A percentile compares a stretch with the other conserved stretches of the same genome.
Evolutionary conservation across 2,329 filamentous ascomycete genomes (phyloP).

Genomic region (Trichophyton benhamiae): DNA sequence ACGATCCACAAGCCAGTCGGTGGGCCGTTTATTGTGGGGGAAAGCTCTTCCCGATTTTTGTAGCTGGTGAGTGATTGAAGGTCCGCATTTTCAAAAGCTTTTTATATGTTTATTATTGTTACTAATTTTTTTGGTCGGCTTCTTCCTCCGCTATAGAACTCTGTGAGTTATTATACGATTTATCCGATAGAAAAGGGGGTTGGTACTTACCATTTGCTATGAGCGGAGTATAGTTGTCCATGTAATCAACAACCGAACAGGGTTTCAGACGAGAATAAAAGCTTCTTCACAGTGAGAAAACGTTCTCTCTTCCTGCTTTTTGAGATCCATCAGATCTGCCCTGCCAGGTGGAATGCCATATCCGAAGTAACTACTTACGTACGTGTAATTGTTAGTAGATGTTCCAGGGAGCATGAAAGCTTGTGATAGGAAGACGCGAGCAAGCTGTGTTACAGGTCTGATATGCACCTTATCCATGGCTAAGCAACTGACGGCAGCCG

Average conservation of each 20-base stretch:
- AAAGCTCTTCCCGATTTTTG: background rate
- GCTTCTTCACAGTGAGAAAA: background rate
- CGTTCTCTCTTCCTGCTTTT: background rate
- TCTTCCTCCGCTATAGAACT: background rate
- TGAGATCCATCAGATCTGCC: slow-evolving; percentile 1
- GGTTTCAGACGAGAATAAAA: background rate
- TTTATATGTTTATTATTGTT: background rate
- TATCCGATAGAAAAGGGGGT: background rate
- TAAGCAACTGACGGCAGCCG: background rate
- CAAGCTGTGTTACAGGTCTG: background rate
- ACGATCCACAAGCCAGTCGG: background rate
- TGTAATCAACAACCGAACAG: background rate
- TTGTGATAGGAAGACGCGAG: background rate
- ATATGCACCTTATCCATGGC: background rate
- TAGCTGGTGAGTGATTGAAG: background rate
- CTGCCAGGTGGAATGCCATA: background rate
- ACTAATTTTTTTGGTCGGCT: background rate
- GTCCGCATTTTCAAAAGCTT: background rate
- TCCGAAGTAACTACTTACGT: background rate
- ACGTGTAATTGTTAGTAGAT: background rate
- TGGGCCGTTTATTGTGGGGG: background rate
- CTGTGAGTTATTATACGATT: background rate
- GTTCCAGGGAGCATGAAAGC: background rate
- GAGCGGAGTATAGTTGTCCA: background rate
- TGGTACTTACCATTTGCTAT: background rate